Evolutionary conservation across 2,329 filamentous ascomycete species (phyloP), one percentile per base, ranked within the genome.

Genomic region (Colletotrichum chlorophyti): DNA sequence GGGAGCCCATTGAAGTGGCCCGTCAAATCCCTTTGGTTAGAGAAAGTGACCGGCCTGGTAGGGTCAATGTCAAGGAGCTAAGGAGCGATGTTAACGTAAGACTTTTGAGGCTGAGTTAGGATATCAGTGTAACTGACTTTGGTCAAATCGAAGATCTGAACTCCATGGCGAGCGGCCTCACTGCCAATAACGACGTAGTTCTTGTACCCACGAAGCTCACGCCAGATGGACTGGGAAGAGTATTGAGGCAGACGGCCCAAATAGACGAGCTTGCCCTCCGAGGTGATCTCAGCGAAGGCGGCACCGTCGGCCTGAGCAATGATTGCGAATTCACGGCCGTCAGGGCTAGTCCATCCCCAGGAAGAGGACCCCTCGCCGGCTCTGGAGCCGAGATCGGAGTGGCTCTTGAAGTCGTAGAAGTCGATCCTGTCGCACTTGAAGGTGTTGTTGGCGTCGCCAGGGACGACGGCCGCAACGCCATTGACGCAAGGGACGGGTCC

Each of bases 101-200:
- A n/a, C n/a, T 10, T 63, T 40, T 23, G 61, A 62, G 63, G 37
- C 54, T 45, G 68, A 70, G 7, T 38, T 55, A 63, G 1, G 9
- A 2, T 27, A 58, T 63, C 47, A 58, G 70, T 7, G 66, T 70
- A 10, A 74, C 51, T 64, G 9, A 55, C 58, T 46, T 60, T 4
- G 73, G 46, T 80, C 78, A 85, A 76, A 63, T 87, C 84, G 61
- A 87, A 87, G 66, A 87, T 81, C 69, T 87, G 84, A 21, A 87
- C 77, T 24, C 81, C 80, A 64, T 86, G 83, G 51, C 72, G 67
- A n/a, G 64, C 62, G 5, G 79, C 76, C 64, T 75, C 73, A 45
- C 68, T 71, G 24, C 73, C 73, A 23, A 75, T 69, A 42, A 74
- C 62, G 24, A 69, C 57, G 58, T 65, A 70, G 63, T 68, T 63